Conservation (phyloP, 257 asterid species). For the Leonotis leonurus region DNA sequence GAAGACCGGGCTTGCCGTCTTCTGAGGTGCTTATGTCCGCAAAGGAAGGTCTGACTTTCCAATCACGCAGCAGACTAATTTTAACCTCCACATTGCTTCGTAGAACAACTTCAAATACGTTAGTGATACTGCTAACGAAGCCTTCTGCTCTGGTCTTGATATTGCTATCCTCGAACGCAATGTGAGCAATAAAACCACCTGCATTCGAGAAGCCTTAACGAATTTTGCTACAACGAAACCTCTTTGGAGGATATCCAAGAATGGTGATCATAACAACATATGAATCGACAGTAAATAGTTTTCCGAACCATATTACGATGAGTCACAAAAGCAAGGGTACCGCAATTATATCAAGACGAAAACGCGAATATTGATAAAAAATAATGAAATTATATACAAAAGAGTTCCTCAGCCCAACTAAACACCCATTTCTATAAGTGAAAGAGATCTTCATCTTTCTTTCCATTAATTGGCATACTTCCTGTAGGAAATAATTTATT, state of each 20-base stretch:
- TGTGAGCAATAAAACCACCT: conserved; percentile 77
- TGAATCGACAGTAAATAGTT: too few species aligned
- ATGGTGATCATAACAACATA: background rate
- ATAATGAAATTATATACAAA: too few species aligned
- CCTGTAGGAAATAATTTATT: too few species aligned
- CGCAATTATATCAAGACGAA: too few species aligned
- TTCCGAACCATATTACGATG: too few species aligned
- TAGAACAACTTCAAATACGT: conserved; percentile 69
- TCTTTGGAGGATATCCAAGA: background rate
- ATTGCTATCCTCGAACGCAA: conserved; percentile 60
- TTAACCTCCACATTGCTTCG: conserved; percentile 68
- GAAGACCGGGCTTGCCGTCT: conserved; percentile 38
- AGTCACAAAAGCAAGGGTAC: too few species aligned
- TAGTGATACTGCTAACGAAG: conserved; percentile 83
- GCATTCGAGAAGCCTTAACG: conserved; percentile 14
- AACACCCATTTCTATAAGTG: too few species aligned
- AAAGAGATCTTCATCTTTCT: too few species aligned
- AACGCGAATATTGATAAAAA: too few species aligned
- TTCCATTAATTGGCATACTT: too few species aligned
- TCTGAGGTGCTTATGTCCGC: conserved; percentile 21
- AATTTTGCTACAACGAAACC: background rate
- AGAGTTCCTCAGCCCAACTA: too few species aligned
- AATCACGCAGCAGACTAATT: conserved; percentile 39
- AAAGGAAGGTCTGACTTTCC: too few species aligned
- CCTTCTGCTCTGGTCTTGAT: conserved; percentile 83